These are phyloP conservation scores for Saturnispora ahearnii DNA, from an alignment of 805 yeast species.

Conservation along the genomic window DNA sequence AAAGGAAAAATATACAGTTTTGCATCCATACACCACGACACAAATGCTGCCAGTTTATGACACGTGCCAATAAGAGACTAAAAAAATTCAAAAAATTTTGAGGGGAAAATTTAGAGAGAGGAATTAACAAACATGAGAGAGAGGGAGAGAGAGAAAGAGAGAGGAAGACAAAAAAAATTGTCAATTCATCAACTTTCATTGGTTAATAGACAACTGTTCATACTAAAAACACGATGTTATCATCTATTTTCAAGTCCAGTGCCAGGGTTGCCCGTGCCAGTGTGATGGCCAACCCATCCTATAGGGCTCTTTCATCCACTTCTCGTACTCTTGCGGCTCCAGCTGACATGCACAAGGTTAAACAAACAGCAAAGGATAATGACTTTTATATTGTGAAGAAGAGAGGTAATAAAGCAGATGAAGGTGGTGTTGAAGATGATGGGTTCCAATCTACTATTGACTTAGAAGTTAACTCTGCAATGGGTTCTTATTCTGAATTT, in stretches of 20 bases:
- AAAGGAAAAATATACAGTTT: not conserved
- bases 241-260: conserved; percentile 10
- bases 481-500: conserved; percentile 33
- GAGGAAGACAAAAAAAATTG: not conserved
- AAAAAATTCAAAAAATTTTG: not conserved
- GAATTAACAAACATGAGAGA: not conserved
- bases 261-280: not conserved
- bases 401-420: conserved; percentile 24
- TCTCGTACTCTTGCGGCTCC: conserved; percentile 8
- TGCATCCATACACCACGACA: conserved; percentile 2
- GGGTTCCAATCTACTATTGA: conserved; percentile 20
- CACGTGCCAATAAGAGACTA: not conserved
- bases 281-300: not conserved
- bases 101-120: not conserved
- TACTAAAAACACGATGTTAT: conserved; percentile 8
- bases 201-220: not conserved
- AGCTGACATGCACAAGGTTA: conserved; percentile 15
- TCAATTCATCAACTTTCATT: conserved; percentile 1
- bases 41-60: not conserved
- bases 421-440: conserved; percentile 18
- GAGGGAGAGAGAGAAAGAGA: not conserved
- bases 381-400: conserved; percentile 25
- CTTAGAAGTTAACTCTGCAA: conserved; percentile 31
- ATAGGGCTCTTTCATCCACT: conserved; percentile 5
- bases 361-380: conserved; percentile 23